phyloP scores from a whole-genome alignment of 495 filamentous ascomycete genomes.

The Chlorociboria aeruginascens region DNA sequence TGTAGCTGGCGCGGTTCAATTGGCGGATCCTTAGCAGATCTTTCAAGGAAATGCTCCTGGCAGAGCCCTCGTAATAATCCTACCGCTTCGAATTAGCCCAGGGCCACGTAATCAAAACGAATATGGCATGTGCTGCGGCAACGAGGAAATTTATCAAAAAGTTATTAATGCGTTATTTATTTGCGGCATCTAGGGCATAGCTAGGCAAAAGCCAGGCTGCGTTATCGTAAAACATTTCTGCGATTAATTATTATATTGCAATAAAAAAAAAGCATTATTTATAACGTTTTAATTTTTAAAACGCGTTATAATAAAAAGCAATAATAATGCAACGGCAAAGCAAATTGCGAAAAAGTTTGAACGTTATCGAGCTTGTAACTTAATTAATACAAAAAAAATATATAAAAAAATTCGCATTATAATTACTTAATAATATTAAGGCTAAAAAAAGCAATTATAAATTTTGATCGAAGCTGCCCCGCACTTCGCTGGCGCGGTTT shows the following conservation, averaged over 20 bases:
- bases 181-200: background rate
- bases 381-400: conserved; percentile 5
- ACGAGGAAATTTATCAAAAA: conserved; percentile 2
- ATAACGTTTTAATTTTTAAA: conserved; percentile 5
- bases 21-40: background rate
- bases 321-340: conserved; percentile 13
- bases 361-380: conserved; percentile 7
- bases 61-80: conserved; percentile 1
- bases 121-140: background rate
- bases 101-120: conserved; percentile 8
- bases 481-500: conserved; percentile 10
- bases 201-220: conserved; percentile 5
- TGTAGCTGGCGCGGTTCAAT: conserved; percentile 5
- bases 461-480: conserved; percentile 17
- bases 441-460: conserved; percentile 2
- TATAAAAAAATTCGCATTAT: conserved; percentile 9
- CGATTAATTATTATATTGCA: conserved; percentile 5
- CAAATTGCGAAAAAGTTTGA: conserved; percentile 13
- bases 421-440: conserved; percentile 12
- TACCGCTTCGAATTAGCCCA: background rate
- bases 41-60: background rate
- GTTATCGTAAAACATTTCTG: conserved; percentile 1
- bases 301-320: conserved; percentile 2
- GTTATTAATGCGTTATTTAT: background rate
- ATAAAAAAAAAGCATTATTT: background rate